Base-by-base conservation (phyloP, 2,329 filamentous ascomycete genomes). In the Fusarium brachygibbosum region DNA sequence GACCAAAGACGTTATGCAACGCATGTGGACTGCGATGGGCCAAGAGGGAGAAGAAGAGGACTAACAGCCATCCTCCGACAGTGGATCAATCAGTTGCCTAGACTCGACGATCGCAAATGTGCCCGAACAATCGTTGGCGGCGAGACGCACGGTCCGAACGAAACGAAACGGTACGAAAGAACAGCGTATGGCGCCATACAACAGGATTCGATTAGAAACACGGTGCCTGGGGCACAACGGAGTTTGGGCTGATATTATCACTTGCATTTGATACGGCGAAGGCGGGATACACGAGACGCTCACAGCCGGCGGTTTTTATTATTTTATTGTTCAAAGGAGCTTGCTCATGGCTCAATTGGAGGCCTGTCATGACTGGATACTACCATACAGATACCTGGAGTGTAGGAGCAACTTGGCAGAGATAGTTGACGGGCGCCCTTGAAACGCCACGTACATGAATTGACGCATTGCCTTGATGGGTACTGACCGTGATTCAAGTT, bases 1-100 rank as follows among this genome's bases (percentile, higher is more conserved):
- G 95, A 3, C 94, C 94, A 2, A 98, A 98, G 80, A 98, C 95
- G 11, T 82, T 98, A 14, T 98, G 95, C 80, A 98, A 98, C 81
- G 95, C 95, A 10, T 98, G 95, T 77, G 95, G 95, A 37, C 82
- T 91, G 31, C 84, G 89, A 53, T 91, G 89, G 89, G 89, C 89
- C 17, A 89, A 92, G 87, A 94, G 93, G 76, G 93, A 96, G 77
- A 96, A 96, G 84, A 95, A 93, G 76, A 79, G 76, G 44, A 76
- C 74, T 21, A 63, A 53, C 42, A 69, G 62, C 42, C 40, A 53
- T 59, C 29, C 57, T 67, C 74, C 68, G 19, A 58, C 66, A 23
- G 50, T 71, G 6, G 76, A 79, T 35, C 71, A 75, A 14, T 51
- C 63, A 7, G 68, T 76, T 59, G 68, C 50, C 37, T 66, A 46